Base-by-base conservation (phyloP, 129 eudicot genomes). In the Flaveria sonorensis region DNA sequence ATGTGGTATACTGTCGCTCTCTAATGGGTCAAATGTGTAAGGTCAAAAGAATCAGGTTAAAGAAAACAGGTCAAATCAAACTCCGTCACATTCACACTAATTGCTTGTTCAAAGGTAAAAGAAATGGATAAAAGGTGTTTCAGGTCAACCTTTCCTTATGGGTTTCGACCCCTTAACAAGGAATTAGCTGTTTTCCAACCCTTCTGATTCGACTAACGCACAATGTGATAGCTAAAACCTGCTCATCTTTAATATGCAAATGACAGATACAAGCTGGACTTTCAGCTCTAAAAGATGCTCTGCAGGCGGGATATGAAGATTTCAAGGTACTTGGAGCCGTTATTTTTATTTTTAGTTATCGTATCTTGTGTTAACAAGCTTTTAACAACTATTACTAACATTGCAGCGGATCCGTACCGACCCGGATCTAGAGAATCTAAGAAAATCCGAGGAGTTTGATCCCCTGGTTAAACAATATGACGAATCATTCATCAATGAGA, bases 401-500 rank as follows among this genome's bases (percentile, higher is more conserved):
- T 69, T 51, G 53, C 96, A 94, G 99, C 89, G 99, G 83, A 89
- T 94, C 76, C 89, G 99, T 30, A 76, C 87, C 7, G 99, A 94
- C 73, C 99, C 99, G 48, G 99, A 94, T 81, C 83, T 94, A 28
- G 96, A 81, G 51, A 90, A 84, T 32, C 12, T 93, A 75, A 90
- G 98, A 82, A 85, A 79, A 79, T 86, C 96, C 0, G 87, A 87
- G 47, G 92, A 71, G 4, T 94, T 94, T 74, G 90, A 94, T 47
- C 79, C 93, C 48, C 90, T 94, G 39, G 13, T 94, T 83, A 87
- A 88, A 79, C 88, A 79, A 61, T 91, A 76, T 43, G 98, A 94
- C 20, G 98, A 94, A 57, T 91, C 99, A 52, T 94, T 94, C 69
- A 94, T 94, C 88, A 94, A 94, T 15, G 99, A 94, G 85, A 93